Evolutionary conservation across 495 filamentous ascomycete species (phyloP), one percentile per base, ranked within the genome.

Genomic region (Neurospora sp.): DNA sequence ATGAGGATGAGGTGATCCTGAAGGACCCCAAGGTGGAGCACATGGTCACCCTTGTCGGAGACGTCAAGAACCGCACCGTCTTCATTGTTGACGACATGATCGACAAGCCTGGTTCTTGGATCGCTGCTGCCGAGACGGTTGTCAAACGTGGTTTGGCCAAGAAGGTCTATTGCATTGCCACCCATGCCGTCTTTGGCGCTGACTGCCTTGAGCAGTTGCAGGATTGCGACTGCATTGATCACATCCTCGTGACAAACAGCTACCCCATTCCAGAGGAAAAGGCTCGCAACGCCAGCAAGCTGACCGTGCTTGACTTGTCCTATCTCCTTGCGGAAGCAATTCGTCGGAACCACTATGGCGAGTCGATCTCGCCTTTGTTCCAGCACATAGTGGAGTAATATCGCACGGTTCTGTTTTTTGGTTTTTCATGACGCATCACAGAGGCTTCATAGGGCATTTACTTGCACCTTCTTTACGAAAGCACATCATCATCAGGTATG

Each of bases 81-180:
- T 91, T 99, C 81, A 92, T 99, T 73, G 91, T 99, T 69, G 96
- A 99, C 83, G 96, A 99, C 81, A 97, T 99, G 92, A 98, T 99
- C 76, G 96, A 99, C 84, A 97, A 97, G 81, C 89, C 93, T 38
- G 93, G 93, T 27, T 96, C 93, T 22, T 99, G 96, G 96, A 96
- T 98, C 76, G 96, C 95, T 9, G 96, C 96, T n/a, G 96, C 96
- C 10, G 96, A 99, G 84, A 97, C 95, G 8, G 94, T 97, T 1
- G 92, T 96, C 70, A 97, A 97, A 86, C 87, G 93, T 74, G 96
- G 94, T 75, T 89, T 89, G 68, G 96, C 96, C 6, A 94, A 93
- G 79, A 94, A 92, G 81, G 96, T 99, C 53, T 98, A 98, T 81
- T 97, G 93, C 82, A 97, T 99, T 83, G 96, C 96, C 22, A 99